phyloP scores from a whole-genome alignment of 169 alveolate species.

The Ichthyophthirius multifiliis region DNA sequence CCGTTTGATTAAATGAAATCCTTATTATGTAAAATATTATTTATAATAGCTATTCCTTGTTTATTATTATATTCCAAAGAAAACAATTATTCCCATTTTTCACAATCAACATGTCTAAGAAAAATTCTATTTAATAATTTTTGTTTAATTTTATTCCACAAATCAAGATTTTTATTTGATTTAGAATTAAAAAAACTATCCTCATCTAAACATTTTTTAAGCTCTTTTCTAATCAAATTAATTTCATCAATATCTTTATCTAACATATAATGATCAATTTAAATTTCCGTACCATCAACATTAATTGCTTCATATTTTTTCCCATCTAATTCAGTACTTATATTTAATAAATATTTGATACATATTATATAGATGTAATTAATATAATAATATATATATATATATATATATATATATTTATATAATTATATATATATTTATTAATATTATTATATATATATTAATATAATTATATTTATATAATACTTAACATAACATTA shows the following conservation, averaged over 20 bases:
- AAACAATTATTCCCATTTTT: not conserved
- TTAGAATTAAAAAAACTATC: not conserved
- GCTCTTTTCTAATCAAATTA: not conserved
- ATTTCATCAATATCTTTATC: constrained; percentile 1
- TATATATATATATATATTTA: too few species aligned
- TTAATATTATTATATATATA: too few species aligned
- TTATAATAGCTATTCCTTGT: not conserved
- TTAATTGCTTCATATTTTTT: not conserved
- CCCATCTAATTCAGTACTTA: not conserved
- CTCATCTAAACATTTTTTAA: not conserved
- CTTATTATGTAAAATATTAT: not conserved
- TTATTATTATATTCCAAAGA: not conserved
- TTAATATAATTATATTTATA: too few species aligned
- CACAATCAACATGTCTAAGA: not conserved
- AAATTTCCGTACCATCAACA: not conserved
- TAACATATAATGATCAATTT: not conserved
- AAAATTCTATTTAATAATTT: not conserved
- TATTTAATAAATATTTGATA: not conserved
- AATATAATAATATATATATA: too few species aligned
- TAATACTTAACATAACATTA: constrained; percentile 9
- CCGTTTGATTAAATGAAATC: not conserved
- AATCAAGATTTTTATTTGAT: not conserved
- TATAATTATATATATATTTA: too few species aligned
- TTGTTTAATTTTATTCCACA: not conserved
- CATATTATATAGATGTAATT: not conserved